Conservation (phyloP, 1,139 yeast species). For the Torulaspora pretoriensis region DNA sequence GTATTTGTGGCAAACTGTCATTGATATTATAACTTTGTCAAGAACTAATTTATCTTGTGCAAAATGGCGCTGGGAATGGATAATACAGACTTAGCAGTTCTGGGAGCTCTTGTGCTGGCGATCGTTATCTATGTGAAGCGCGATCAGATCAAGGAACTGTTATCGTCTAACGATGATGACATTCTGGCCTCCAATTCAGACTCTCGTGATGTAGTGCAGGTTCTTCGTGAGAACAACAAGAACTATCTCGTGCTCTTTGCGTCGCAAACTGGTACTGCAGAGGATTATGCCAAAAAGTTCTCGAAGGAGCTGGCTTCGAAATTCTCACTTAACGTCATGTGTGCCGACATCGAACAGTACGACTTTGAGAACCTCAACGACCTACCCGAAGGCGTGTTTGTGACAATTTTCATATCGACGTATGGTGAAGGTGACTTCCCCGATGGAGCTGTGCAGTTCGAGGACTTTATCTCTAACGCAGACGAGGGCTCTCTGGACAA, state of each 20-base stretch:
- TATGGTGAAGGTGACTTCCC: conserved; percentile 99
- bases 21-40: background rate
- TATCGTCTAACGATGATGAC: conserved; percentile 41
- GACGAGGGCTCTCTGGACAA: conserved; percentile 59
- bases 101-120: conserved; percentile 61
- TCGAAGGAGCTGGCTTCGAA: conserved; percentile 82
- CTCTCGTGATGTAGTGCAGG: conserved; percentile 61
- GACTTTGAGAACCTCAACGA: conserved; percentile 73
- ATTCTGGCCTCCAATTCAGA: conserved; percentile 23
- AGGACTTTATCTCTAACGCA: conserved; percentile 49
- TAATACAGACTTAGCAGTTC: conserved; percentile 64
- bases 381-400: conserved; percentile 47
- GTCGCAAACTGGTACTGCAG: conserved; percentile 99
- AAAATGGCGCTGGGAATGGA: conserved; percentile 44
- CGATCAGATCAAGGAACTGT: conserved; percentile 53
- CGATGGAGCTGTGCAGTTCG: conserved; percentile 79
- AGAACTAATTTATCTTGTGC: background rate
- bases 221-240: conserved; percentile 59
- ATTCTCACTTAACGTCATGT: conserved; percentile 69
- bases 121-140: conserved; percentile 64
- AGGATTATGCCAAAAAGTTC: conserved; percentile 88
- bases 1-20: background rate
- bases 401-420: conserved; percentile 79
- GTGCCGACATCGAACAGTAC: conserved; percentile 82
- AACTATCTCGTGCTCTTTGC: conserved; percentile 83